These are phyloP conservation scores for Penstemon newberryi DNA, from an alignment of 257 asterid genomes.

Conservation along the genomic window DNA sequence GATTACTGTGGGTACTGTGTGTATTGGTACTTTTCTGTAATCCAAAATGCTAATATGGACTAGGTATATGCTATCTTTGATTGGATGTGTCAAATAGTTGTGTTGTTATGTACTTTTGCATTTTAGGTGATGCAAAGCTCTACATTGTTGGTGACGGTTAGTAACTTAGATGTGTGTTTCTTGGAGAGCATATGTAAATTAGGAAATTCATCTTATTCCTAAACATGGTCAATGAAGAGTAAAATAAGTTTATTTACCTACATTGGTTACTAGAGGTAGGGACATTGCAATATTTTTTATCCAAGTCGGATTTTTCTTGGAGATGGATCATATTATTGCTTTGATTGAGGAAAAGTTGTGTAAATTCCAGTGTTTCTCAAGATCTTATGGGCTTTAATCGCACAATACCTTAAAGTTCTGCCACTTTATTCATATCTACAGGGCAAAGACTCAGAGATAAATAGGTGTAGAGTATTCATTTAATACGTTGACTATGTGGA, in stretches of 20 bases:
- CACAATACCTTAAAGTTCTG: too few relatives aligned
- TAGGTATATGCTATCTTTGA: neutral
- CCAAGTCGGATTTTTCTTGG: too few relatives aligned
- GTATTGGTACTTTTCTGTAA: neutral
- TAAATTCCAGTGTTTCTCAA: too few relatives aligned
- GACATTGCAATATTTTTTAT: too few relatives aligned
- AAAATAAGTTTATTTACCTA: conserved; percentile 8
- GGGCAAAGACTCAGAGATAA: neutral
- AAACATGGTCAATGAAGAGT: neutral
- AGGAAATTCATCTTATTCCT: neutral
- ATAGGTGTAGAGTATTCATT: neutral
- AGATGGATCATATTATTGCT: too few relatives aligned
- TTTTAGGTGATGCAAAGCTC: neutral
- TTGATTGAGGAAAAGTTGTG: too few relatives aligned
- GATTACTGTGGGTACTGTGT: neutral
- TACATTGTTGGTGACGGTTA: conserved; percentile 6
- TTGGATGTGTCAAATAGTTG: neutral
- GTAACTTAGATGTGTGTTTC: neutral
- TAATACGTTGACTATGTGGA: neutral
- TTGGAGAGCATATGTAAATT: neutral
- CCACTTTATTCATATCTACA: too few relatives aligned
- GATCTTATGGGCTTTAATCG: too few relatives aligned
- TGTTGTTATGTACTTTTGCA: neutral
- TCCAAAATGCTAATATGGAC: neutral
- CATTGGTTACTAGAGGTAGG: neutral